Evolutionary conservation across 305 asterid species (phyloP).

Genomic region (Salvia sclarea): DNA sequence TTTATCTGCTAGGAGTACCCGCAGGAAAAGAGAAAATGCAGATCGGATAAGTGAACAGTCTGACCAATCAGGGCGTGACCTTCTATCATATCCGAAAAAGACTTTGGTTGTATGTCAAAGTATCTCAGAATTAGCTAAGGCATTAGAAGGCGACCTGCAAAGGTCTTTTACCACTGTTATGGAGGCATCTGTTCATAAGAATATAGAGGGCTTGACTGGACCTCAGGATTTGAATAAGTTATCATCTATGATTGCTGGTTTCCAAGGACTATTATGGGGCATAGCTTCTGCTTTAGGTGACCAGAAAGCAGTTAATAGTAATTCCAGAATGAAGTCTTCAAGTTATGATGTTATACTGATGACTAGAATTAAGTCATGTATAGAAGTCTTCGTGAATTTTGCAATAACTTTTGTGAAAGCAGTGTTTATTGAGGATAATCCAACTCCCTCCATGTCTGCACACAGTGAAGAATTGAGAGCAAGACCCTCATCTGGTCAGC

Average conservation of each 20-base stretch:
- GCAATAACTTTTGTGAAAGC: conserved; percentile 38
- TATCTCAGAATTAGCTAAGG: conserved; percentile 49
- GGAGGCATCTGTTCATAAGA: conserved; percentile 35
- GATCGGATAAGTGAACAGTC: conserved; percentile 35
- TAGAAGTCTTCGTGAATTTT: conserved; percentile 48
- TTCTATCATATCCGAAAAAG: conserved; percentile 32
- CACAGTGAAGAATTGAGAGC: conserved; percentile 24
- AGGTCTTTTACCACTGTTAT: conserved; percentile 38
- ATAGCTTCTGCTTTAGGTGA: conserved; percentile 54
- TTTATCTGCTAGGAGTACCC: conserved; percentile 38
- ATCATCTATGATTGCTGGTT: conserved; percentile 61
- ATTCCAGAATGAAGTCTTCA: conserved; percentile 40
- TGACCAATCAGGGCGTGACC: conserved; percentile 36
- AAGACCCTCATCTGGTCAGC: conserved; percentile 29
- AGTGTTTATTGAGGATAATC: conserved; percentile 58
- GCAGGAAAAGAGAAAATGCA: conserved; percentile 37
- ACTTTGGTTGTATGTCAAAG: conserved; percentile 43
- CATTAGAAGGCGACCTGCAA: conserved; percentile 49
- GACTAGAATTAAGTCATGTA: conserved; percentile 45
- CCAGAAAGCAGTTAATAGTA: conserved; percentile 34
- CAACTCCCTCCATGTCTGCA: conserved; percentile 33
- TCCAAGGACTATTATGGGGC: conserved; percentile 76
- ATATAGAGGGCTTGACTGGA: conserved; percentile 40
- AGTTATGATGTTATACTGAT: conserved; percentile 44
- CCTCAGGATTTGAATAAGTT: conserved; percentile 50